phyloP scores from a whole-genome alignment of 768 basidiomycete species.

The Ramaria rubella region DNA sequence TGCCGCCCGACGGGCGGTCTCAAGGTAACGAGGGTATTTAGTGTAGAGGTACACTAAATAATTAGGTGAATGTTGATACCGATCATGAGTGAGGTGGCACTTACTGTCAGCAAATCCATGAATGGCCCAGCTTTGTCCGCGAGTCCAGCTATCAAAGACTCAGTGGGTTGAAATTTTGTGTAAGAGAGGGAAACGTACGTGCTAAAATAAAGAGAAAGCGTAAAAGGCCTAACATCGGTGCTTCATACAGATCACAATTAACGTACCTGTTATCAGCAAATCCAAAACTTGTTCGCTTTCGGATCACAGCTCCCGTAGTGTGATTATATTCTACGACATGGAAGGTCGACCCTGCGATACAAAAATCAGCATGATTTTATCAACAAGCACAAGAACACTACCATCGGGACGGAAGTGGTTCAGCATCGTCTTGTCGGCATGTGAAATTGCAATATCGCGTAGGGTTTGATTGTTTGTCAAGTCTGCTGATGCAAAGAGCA shows the following conservation, averaged over 20 bases:
- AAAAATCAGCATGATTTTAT: not conserved
- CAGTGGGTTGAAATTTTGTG: constrained; percentile 36
- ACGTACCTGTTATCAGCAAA: constrained; percentile 40
- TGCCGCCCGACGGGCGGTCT: constrained; percentile 52
- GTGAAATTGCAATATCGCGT: constrained; percentile 51
- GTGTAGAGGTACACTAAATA: constrained; percentile 54
- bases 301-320: constrained; percentile 54
- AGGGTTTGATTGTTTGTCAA: constrained; percentile 56
- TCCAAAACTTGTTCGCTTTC: constrained; percentile 53
- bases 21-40: constrained; percentile 41
- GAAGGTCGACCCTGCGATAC: constrained; percentile 13
- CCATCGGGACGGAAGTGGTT: constrained; percentile 64
- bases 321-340: constrained; percentile 57
- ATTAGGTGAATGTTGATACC: not conserved
- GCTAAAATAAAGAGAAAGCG: too few relatives aligned
- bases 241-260: not conserved
- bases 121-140: constrained; percentile 67
- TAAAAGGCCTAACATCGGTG: too few relatives aligned
- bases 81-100: too few relatives aligned
- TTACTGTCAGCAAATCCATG: constrained; percentile 64
- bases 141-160: constrained; percentile 42
- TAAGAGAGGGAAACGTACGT: too few relatives aligned
- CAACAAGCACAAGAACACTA: constrained; percentile 21
- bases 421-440: constrained; percentile 59
- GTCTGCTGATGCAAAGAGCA: constrained; percentile 44